These are phyloP conservation scores for Flaveria floridana DNA, from an alignment of 140 eudicot genomes.

Conservation along the genomic window DNA sequence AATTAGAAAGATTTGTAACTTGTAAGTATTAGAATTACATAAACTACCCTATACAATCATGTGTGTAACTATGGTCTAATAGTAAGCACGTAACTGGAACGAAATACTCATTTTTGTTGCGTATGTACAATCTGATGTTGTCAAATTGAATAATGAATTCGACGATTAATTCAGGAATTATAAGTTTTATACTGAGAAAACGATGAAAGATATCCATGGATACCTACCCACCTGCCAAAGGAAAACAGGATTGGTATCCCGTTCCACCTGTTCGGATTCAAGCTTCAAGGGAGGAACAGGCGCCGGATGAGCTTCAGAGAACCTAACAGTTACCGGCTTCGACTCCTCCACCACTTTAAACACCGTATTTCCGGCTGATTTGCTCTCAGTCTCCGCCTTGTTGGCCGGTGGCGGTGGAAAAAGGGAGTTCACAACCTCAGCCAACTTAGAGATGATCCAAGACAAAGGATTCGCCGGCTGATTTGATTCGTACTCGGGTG, in stretches of 20 bases:
- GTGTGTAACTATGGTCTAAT: no score
- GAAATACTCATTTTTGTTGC: no score
- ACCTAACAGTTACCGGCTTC: conserved; percentile 34
- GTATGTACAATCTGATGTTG: no score
- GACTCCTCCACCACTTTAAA: not conserved
- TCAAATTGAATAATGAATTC: no score
- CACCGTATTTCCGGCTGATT: not conserved
- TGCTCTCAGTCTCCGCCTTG: conserved; percentile 22
- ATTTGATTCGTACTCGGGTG: no score
- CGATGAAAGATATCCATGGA: not conserved
- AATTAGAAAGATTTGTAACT: not conserved
- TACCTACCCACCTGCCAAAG: conserved; percentile 62
- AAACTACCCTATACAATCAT: no score
- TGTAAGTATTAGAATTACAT: no score
- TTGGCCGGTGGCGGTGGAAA: conserved; percentile 36
- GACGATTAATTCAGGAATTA: no score
- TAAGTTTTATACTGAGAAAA: not conserved
- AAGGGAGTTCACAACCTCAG: conserved; percentile 24
- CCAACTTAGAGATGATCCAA: conserved; percentile 30
- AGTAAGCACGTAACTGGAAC: not conserved
- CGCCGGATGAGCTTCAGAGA: conserved; percentile 28
- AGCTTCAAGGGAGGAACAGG: conserved; percentile 48
- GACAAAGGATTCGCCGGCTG: conserved; percentile 32
- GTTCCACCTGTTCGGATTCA: conserved; percentile 30
- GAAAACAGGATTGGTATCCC: conserved; percentile 50